phyloP scores from a whole-genome alignment of 2,329 filamentous ascomycete species.

The Cryphonectria japonica region DNA sequence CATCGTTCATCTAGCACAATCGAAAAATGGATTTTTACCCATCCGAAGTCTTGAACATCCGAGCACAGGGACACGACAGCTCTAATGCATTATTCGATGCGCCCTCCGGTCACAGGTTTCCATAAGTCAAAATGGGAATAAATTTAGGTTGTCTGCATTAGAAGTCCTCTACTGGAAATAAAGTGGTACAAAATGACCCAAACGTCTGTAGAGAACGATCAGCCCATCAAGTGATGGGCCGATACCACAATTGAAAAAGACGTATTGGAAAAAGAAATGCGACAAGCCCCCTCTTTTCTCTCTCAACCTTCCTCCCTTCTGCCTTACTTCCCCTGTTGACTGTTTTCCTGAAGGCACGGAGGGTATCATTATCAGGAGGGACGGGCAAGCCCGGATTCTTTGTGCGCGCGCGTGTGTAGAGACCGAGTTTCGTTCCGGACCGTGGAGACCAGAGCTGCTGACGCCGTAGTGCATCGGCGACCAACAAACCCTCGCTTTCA shows the following conservation, averaged over 20 bases:
- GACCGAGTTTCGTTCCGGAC: constrained; percentile 20
- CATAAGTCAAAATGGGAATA: constrained; percentile 31
- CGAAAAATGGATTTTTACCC: not conserved
- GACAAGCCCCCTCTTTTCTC: constrained; percentile 22
- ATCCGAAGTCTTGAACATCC: not conserved
- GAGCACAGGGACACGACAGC: not conserved
- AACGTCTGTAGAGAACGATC: constrained; percentile 31
- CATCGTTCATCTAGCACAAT: not conserved
- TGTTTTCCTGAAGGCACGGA: constrained; percentile 30
- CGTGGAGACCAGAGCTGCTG: constrained; percentile 16
- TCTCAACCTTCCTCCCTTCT: constrained; percentile 20
- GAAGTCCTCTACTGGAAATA: constrained; percentile 61
- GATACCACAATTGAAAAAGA: constrained; percentile 35
- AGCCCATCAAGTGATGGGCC: constrained; percentile 23
- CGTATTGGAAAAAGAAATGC: constrained; percentile 31
- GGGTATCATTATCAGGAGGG: constrained; percentile 30
- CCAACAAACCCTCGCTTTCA: constrained; percentile 18
- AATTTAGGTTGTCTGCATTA: constrained; percentile 65
- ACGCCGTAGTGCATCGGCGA: constrained; percentile 22
- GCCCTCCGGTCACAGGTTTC: not conserved
- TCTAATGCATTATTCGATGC: not conserved
- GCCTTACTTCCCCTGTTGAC: constrained; percentile 28
- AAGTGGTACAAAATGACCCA: constrained; percentile 44
- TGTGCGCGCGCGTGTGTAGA: constrained; percentile 11
- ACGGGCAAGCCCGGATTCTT: constrained; percentile 21